These are phyloP conservation scores for Leccinum subrobustum DNA, from an alignment of 1,284 basidiomycete genomes.

Conservation along the genomic window DNA sequence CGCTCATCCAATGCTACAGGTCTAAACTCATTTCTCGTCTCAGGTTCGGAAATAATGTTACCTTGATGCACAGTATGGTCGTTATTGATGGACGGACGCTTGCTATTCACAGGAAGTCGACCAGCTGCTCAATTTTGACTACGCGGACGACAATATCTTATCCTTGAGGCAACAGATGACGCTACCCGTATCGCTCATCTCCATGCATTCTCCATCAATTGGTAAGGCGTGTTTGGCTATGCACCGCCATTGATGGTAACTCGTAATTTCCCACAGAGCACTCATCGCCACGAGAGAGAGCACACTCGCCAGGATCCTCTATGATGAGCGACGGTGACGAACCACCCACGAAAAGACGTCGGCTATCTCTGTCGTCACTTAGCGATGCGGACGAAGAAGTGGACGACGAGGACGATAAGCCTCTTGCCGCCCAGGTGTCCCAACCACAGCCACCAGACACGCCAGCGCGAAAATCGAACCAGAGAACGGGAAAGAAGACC, in stretches of 20 bases:
- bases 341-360: slow-evolving; percentile 49
- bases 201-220: slow-evolving; percentile 35
- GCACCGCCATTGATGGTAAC: slow-evolving; percentile 13
- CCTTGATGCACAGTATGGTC: slow-evolving; percentile 10
- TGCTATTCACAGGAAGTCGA: slow-evolving; percentile 59
- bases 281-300: slow-evolving; percentile 35
- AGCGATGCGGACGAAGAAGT: slow-evolving; percentile 41
- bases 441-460: slow-evolving; percentile 28
- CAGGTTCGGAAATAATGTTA: slow-evolving; percentile 27
- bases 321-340: slow-evolving; percentile 53
- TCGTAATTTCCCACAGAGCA: slow-evolving; percentile 28
- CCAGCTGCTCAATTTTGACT: slow-evolving; percentile 75
- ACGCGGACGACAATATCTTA: slow-evolving; percentile 66
- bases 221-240: slow-evolving; percentile 35
- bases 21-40: slow-evolving; percentile 19
- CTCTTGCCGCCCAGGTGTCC: slow-evolving; percentile 55
- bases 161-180: slow-evolving; percentile 76
- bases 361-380: slow-evolving; percentile 49
- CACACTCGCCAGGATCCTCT: slow-evolving; percentile 57
- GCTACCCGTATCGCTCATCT: slow-evolving; percentile 45
- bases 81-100: slow-evolving; percentile 15
- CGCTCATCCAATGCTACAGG: neutral
- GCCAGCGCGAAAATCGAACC: slow-evolving; percentile 31
- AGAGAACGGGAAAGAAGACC: slow-evolving; percentile 55
- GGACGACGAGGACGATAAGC: slow-evolving; percentile 50